These are phyloP conservation scores for Kernera saxatilis DNA, from an alignment of 345 rosid species.

Conservation along the genomic window DNA sequence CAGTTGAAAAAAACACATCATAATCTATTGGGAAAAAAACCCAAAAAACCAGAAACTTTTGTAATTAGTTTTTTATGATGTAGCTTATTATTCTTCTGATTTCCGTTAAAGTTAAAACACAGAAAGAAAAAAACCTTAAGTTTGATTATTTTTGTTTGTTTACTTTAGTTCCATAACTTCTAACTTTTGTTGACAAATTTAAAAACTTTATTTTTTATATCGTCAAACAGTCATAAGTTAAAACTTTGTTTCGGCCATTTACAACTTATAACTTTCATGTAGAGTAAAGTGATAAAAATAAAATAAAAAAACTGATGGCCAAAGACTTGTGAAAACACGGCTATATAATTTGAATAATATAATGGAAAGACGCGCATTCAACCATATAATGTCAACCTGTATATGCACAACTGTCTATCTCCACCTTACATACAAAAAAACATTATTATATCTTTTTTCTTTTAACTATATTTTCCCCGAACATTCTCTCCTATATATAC, in stretches of 20 bases:
- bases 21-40: background rate
- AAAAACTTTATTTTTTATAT: background rate
- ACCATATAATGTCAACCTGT: slow-evolving; percentile 29
- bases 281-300: background rate
- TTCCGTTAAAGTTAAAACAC: slow-evolving; percentile 5
- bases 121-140: background rate
- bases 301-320: background rate
- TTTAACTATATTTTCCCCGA: background rate
- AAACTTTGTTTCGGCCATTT: background rate
- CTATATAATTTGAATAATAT: slow-evolving; percentile 5
- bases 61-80: background rate
- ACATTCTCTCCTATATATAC: slow-evolving; percentile 26
- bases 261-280: slow-evolving; percentile 3
- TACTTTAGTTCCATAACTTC: background rate
- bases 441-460: background rate
- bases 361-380: slow-evolving; percentile 28
- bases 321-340: slow-evolving; percentile 22
- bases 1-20: background rate
- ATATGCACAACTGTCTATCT: slow-evolving; percentile 34
- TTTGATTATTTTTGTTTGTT: background rate
- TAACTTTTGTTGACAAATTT: slow-evolving; percentile 1
- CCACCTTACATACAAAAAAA: slow-evolving; percentile 12
- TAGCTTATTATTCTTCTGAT: background rate
- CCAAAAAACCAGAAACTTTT: background rate
- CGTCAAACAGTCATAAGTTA: background rate